A percentile compares a stretch with the other conserved stretches of the same genome.
Evolutionary conservation across 139 green algal species (phyloP).

Genomic region (Chlorokybus atmophyticus): DNA sequence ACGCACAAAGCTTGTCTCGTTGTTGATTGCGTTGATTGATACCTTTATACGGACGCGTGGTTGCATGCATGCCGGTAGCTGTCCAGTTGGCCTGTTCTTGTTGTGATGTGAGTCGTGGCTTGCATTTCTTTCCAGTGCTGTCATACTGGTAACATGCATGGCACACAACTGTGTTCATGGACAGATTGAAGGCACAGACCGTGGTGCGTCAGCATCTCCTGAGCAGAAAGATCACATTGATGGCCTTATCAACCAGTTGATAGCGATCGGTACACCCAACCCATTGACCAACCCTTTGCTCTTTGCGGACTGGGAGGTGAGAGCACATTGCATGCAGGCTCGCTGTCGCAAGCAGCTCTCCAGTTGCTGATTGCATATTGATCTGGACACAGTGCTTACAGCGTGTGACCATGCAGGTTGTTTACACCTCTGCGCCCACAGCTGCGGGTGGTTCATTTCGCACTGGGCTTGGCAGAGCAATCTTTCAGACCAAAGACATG

Average conservation of each 20-base stretch:
- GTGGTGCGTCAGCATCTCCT: background rate
- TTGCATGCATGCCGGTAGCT: no score
- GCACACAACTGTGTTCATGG: no score
- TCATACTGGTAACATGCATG: no score
- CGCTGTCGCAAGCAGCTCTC: background rate
- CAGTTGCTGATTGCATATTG: background rate
- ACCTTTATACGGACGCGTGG: no score
- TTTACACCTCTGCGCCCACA: slow-evolving; percentile 20
- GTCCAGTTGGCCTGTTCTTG: no score
- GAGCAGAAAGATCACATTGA: background rate
- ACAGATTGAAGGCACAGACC: slow-evolving; percentile 8
- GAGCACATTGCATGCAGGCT: background rate
- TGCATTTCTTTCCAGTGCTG: no score
- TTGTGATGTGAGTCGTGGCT: no score
- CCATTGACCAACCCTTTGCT: slow-evolving; percentile 15
- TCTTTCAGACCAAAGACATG: slow-evolving; percentile 14
- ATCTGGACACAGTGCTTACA: background rate
- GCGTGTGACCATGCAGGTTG: slow-evolving; percentile 17
- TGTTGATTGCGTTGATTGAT: no score
- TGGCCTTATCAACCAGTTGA: background rate
- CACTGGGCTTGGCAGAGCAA: background rate
- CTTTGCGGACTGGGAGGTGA: slow-evolving; percentile 4
- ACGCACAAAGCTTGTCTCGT: no score
- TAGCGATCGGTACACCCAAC: background rate
- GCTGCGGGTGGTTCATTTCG: slow-evolving; percentile 14